phyloP scores from a whole-genome alignment of 106 monocot species.

The Dendrobium catenatum region DNA sequence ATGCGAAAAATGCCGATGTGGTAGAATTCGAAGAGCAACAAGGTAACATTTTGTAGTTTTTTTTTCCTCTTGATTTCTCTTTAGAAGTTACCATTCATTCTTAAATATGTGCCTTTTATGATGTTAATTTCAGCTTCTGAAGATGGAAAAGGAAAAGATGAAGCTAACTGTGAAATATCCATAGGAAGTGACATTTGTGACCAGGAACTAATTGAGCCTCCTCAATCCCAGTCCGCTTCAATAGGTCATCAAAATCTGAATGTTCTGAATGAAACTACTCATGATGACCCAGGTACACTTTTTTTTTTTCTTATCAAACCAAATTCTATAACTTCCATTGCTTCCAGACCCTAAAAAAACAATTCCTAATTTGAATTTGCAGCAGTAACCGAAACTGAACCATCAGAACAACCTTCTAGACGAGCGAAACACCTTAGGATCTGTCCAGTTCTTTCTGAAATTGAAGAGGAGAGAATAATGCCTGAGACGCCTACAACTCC shows the following conservation, averaged over 20 bases:
- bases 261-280: neutral
- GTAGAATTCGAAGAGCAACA: neutral
- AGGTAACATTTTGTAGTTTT: neutral
- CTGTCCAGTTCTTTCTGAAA: conserved; percentile 31
- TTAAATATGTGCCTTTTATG: neutral
- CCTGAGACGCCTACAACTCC: conserved; percentile 56
- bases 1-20: neutral
- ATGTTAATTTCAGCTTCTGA: conserved; percentile 26
- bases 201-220: conserved; percentile 28
- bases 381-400: conserved; percentile 15
- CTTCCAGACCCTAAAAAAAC: neutral
- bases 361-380: neutral
- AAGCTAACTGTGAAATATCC: conserved; percentile 37
- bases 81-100: neutral
- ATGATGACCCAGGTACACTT: conserved; percentile 21
- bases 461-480: conserved; percentile 42
- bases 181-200: conserved; percentile 70
- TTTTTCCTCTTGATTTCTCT: neutral
- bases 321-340: neutral
- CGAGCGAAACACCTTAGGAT: conserved; percentile 7
- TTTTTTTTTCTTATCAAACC: neutral
- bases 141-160: conserved; percentile 20
- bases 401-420: conserved; percentile 1
- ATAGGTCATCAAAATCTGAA: conserved; percentile 6
- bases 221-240: neutral